These are phyloP conservation scores for Pinus tabuliformis DNA, from an alignment of 75 land plant species.

Conservation along the genomic window DNA sequence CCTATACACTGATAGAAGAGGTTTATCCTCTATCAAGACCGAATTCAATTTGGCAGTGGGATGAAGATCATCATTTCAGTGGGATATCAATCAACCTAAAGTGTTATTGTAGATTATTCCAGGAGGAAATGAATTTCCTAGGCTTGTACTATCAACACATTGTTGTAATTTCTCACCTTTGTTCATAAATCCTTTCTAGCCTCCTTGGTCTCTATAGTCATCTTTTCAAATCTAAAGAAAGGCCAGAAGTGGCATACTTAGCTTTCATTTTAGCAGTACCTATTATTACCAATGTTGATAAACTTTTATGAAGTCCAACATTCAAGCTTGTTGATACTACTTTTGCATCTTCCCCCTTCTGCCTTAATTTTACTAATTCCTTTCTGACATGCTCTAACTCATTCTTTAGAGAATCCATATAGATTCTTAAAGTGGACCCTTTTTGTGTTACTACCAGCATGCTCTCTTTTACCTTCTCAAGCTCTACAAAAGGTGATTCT, in stretches of 20 bases:
- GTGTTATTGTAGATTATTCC: no score
- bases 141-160: no score
- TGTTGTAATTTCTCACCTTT: no score
- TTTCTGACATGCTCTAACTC: constrained; percentile 57
- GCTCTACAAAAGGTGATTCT: constrained; percentile 37
- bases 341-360: constrained; percentile 57
- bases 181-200: constrained; percentile 46
- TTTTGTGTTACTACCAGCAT: constrained; percentile 56
- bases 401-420: constrained; percentile 40
- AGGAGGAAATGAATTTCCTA: no score
- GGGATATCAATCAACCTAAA: no score
- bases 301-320: constrained; percentile 45
- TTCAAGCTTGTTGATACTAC: constrained; percentile 48
- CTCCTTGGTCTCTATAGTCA: constrained; percentile 51
- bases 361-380: constrained; percentile 54
- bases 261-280: constrained; percentile 48
- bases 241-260: constrained; percentile 47
- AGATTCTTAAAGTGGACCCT: constrained; percentile 29
- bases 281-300: constrained; percentile 46
- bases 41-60: no score
- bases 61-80: no score
- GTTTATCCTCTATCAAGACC: no score
- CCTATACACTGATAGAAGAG: no score
- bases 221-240: constrained; percentile 47
- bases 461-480: constrained; percentile 51